Conservation (phyloP, 169 alveolate species). For the Amoebophrya sp. region DNA sequence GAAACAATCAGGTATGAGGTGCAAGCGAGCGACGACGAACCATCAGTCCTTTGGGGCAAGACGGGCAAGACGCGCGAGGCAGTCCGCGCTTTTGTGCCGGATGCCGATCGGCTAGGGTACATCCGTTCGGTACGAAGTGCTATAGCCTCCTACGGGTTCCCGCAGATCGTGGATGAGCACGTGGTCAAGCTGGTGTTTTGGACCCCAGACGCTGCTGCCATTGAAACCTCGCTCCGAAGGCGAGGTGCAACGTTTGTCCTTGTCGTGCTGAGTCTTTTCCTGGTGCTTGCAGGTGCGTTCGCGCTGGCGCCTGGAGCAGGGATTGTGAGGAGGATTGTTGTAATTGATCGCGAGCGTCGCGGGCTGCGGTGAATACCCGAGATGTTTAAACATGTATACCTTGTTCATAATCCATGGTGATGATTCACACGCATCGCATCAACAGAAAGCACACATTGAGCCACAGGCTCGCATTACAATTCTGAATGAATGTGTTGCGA, state of each 20-base stretch:
- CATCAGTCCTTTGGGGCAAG: neutral
- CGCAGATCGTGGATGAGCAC: neutral
- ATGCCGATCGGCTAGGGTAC: neutral
- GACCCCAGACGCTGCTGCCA: neutral
- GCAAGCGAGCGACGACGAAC: neutral
- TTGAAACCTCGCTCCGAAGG: neutral
- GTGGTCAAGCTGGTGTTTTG: neutral
- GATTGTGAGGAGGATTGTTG: neutral
- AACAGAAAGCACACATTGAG: no score
- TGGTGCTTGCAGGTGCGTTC: neutral
- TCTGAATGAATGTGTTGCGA: no score
- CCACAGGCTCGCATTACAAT: no score
- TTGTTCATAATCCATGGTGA: no score
- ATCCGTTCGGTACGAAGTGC: neutral
- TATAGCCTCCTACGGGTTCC: neutral
- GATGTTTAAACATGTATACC: no score
- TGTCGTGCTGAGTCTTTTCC: neutral
- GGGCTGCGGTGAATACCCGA: no score
- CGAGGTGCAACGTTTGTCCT: neutral
- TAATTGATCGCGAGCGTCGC: no score
- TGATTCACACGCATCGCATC: no score
- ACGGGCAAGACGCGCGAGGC: neutral
- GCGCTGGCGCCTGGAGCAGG: slow-evolving; percentile 8
- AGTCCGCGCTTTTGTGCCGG: neutral
- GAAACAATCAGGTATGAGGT: neutral